These are phyloP conservation scores for Teunomyces kruisii DNA, from an alignment of 805 yeast genomes.

Conservation along the genomic window DNA sequence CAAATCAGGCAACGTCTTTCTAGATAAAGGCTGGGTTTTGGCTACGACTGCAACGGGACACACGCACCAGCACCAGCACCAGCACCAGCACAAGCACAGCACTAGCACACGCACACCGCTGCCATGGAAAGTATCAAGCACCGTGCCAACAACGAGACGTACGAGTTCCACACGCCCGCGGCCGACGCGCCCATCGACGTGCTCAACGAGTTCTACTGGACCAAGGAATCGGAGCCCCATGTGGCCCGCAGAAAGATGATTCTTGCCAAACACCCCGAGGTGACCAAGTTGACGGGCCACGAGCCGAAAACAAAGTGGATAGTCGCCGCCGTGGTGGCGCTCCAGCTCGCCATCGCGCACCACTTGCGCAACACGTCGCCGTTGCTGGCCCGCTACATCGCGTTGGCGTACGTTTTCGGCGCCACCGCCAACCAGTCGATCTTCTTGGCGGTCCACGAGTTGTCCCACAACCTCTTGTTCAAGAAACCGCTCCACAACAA, in stretches of 20 bases:
- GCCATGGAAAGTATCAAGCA: conserved; percentile 25
- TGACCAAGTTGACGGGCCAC: conserved; percentile 75
- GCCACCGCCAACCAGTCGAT: conserved; percentile 84
- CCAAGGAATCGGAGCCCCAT: conserved; percentile 80
- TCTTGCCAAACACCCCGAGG: conserved; percentile 73
- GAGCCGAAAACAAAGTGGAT: conserved; percentile 86
- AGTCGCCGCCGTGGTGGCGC: conserved; percentile 57
- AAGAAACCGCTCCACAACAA: conserved; percentile 75
- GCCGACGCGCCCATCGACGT: conserved; percentile 43
- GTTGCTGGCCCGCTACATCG: conserved; percentile 52
- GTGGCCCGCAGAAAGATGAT: conserved; percentile 70
- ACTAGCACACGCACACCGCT: not conserved
- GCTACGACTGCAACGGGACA: no score
- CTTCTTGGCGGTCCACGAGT: conserved; percentile 85
- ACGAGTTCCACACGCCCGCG: conserved; percentile 35
- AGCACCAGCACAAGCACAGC: no score
- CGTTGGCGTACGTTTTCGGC: conserved; percentile 74
- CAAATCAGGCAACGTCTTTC: conserved; percentile 1
- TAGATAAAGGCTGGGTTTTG: not conserved
- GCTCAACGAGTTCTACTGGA: conserved; percentile 77
- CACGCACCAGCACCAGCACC: no score
- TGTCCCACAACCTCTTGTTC: conserved; percentile 82
- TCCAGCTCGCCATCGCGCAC: conserved; percentile 70
- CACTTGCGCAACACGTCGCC: conserved; percentile 56
- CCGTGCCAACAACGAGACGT: conserved; percentile 26